Conservation (phyloP, 164 flowering plant genomes). For the Dillenia turbinata region DNA sequence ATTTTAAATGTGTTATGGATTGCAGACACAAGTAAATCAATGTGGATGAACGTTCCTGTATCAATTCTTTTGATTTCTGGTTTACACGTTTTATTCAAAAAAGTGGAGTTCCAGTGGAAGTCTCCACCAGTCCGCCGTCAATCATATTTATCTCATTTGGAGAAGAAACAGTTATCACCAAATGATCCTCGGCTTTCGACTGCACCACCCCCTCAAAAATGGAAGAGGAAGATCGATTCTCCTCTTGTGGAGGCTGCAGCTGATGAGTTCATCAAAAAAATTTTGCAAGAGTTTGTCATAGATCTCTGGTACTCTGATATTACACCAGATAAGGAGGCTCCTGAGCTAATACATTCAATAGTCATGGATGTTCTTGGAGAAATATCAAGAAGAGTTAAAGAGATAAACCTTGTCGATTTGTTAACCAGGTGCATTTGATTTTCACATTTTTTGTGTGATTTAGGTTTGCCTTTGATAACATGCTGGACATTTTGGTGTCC, state of each 20-base stretch:
- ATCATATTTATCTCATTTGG: slow-evolving; percentile 68
- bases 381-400: slow-evolving; percentile 73
- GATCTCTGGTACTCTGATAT: slow-evolving; percentile 92
- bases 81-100: slow-evolving; percentile 46
- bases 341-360: slow-evolving; percentile 62
- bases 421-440: slow-evolving; percentile 62
- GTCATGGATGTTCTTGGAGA: slow-evolving; percentile 85
- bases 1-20: slow-evolving; percentile 1
- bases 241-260: slow-evolving; percentile 86
- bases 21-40: slow-evolving; percentile 94
- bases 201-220: slow-evolving; percentile 39
- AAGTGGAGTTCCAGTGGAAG: slow-evolving; percentile 79
- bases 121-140: slow-evolving; percentile 27
- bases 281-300: slow-evolving; percentile 76
- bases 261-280: slow-evolving; percentile 60
- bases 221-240: slow-evolving; percentile 85
- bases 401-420: slow-evolving; percentile 87
- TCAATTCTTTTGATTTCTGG: slow-evolving; percentile 59
- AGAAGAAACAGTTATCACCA: slow-evolving; percentile 67
- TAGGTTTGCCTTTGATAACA: slow-evolving; percentile 23
- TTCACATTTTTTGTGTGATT: slow-evolving; percentile 11
- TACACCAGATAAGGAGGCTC: slow-evolving; percentile 83
- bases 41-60: slow-evolving; percentile 92
- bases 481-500: slow-evolving; percentile 7
- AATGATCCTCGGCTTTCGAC: slow-evolving; percentile 75